Evolutionary conservation across 1,284 basidiomycete genomes (phyloP).

Genomic region (Cryptococcus sp.): DNA sequence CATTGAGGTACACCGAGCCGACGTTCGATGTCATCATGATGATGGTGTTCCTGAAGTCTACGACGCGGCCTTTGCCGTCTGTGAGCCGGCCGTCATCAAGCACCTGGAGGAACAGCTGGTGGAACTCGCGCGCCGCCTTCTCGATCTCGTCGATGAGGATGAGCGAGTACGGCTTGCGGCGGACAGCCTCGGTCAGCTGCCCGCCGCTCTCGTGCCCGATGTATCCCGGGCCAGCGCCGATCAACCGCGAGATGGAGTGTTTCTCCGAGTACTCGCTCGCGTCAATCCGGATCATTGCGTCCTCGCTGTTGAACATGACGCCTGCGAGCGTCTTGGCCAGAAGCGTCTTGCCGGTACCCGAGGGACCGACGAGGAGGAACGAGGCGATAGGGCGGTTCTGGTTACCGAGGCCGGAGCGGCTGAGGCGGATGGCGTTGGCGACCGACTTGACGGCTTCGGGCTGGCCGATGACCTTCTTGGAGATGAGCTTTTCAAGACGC

Average conservation of each 20-base stretch:
- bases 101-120: slow-evolving; percentile 58
- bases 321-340: slow-evolving; percentile 54
- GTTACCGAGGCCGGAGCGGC: slow-evolving; percentile 57
- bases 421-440: slow-evolving; percentile 58
- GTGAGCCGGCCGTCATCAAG: slow-evolving; percentile 58
- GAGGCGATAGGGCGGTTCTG: slow-evolving; percentile 56
- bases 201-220: slow-evolving; percentile 59
- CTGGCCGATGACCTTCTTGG: slow-evolving; percentile 56
- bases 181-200: slow-evolving; percentile 54
- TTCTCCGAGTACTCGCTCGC: slow-evolving; percentile 55
- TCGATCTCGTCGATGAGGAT: slow-evolving; percentile 53
- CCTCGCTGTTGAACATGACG: slow-evolving; percentile 57
- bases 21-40: slow-evolving; percentile 58
- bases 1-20: slow-evolving; percentile 56
- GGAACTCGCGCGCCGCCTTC: slow-evolving; percentile 57
- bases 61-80: slow-evolving; percentile 49
- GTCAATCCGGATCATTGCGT: slow-evolving; percentile 59
- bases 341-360: slow-evolving; percentile 58
- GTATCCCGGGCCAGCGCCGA: slow-evolving; percentile 58
- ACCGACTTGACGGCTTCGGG: slow-evolving; percentile 58
- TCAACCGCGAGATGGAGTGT: slow-evolving; percentile 56
- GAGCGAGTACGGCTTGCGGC: slow-evolving; percentile 53
- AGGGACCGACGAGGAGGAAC: slow-evolving; percentile 56
- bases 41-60: slow-evolving; percentile 51
- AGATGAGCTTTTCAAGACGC: slow-evolving; percentile 53